Evolutionary conservation across 2,329 filamentous ascomycete species (phyloP).

Genomic region (Cytospora leucostoma): DNA sequence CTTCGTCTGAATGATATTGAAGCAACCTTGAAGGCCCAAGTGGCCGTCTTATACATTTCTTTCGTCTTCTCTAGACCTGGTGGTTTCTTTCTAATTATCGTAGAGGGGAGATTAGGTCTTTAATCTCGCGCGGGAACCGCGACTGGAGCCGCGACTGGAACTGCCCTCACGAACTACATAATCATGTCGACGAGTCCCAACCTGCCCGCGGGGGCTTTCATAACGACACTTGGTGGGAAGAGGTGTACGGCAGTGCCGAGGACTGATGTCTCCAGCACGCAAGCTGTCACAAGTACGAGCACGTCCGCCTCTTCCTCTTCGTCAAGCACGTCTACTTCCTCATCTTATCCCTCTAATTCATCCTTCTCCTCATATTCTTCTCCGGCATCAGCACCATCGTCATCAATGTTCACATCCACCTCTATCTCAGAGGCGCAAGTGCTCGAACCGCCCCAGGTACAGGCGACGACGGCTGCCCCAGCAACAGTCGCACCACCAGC

Average conservation of each 20-base stretch:
- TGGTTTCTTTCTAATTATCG: conserved; percentile 33
- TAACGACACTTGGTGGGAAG: conserved; percentile 52
- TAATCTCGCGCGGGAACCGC: conserved; percentile 35
- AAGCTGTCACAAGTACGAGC: conserved; percentile 30
- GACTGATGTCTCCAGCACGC: conserved; percentile 28
- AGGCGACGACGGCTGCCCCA: conserved; percentile 16
- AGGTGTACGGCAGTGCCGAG: conserved; percentile 57
- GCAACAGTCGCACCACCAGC: conserved; percentile 23
- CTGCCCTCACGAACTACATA: conserved; percentile 39
- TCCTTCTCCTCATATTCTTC: conserved; percentile 1
- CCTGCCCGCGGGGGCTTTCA: conserved; percentile 49
- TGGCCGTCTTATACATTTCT: conserved; percentile 38
- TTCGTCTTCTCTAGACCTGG: conserved; percentile 32
- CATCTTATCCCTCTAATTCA: conserved; percentile 15
- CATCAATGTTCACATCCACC: neutral
- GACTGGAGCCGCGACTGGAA: conserved; percentile 47
- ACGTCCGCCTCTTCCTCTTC: conserved; percentile 28
- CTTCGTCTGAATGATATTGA: conserved; percentile 42
- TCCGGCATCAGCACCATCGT: neutral
- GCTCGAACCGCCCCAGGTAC: conserved; percentile 22
- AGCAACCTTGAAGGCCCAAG: conserved; percentile 43
- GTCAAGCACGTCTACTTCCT: conserved; percentile 23
- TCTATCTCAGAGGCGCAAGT: conserved; percentile 28
- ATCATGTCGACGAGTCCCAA: conserved; percentile 47
- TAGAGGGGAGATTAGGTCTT: conserved; percentile 29